A percentile compares a stretch with the other conserved stretches of the same genome.
Evolutionary conservation across 1,284 basidiomycete genomes (phyloP).

Genomic region (Tausonia pullulans): DNA sequence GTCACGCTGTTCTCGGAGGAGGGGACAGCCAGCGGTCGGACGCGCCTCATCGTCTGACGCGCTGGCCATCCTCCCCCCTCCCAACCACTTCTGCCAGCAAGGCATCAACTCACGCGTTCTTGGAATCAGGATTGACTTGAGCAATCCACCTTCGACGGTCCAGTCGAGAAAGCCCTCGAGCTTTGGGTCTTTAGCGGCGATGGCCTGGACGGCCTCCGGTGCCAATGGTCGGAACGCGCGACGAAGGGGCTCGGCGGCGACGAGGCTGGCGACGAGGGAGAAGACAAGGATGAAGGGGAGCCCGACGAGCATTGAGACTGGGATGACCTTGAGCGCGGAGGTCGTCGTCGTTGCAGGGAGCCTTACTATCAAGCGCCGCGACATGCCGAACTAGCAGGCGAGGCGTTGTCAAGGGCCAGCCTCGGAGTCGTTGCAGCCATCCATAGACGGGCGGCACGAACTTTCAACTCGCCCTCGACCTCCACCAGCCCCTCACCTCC

Average conservation of each 20-base stretch:
- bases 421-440: too few relatives aligned
- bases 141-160: background rate
- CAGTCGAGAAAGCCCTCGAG: constrained; percentile 12
- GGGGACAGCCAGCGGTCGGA: too few relatives aligned
- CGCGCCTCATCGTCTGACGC: too few relatives aligned
- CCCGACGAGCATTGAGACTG: too few relatives aligned
- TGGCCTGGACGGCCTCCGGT: background rate
- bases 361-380: too few relatives aligned
- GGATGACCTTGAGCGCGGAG: too few relatives aligned
- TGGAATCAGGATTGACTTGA: constrained; percentile 60
- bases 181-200: background rate
- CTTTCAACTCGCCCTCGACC: background rate
- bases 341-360: too few relatives aligned
- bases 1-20: too few relatives aligned
- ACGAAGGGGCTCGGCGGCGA: background rate
- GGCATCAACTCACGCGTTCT: constrained; percentile 50
- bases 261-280: background rate
- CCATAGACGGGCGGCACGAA: background rate
- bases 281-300: background rate
- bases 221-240: background rate
- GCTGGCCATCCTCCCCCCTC: background rate
- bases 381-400: too few relatives aligned
- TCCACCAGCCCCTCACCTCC: background rate
- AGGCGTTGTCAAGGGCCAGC: too few relatives aligned
- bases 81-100: background rate